Base-by-base conservation (phyloP, 306 rosid species). In the Cajanus cajan region DNA sequence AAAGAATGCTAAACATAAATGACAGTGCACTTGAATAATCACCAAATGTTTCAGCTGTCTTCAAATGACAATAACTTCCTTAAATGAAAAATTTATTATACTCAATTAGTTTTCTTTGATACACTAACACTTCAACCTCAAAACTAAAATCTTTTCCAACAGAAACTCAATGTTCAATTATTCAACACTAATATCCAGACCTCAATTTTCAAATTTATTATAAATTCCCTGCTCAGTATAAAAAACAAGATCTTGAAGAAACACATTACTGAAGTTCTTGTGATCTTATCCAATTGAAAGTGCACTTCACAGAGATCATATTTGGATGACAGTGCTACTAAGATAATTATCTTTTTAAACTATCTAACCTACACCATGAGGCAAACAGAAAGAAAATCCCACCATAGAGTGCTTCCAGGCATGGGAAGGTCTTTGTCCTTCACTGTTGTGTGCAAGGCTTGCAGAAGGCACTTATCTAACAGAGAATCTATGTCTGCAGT, bases 321-420 rank as follows among this genome's bases (percentile, higher is more conserved):
- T 39, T 54, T 64, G 44, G 43, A 41, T 44, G 44, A 24, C 33
- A 9, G 12, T 22, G 51, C 48, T 18, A 61, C 51, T 61, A 14
- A 39, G 22, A 3, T 4, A 63, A 34, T 22, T 71, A 25, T 65
- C 21, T 34, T 40, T n/a, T 22, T 31, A 64, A 62, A 64, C 21
- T 28, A 54, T 69, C 62, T 36, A 40, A 45, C 25, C 54, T 15
- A 36, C 36, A 44, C 19, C n/a, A 63, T 81, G 45, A 64, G 14
- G 8, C 9, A 8, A 61, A 66, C 51, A 76, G 77, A 37, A 21
- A 77, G 62, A 74, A 45, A 62, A 62, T 63, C 84, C 76, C 70
- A 95, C 98, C 98, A 95, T 57, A 95, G 61, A 33, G 97, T 95
- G 88, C 98, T 92, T 86, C 98, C 98, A n/a, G 98, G 95, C 85